Base-by-base conservation (phyloP, 1,139 yeast genomes). In the Lodderomyces orthopsilosis region DNA sequence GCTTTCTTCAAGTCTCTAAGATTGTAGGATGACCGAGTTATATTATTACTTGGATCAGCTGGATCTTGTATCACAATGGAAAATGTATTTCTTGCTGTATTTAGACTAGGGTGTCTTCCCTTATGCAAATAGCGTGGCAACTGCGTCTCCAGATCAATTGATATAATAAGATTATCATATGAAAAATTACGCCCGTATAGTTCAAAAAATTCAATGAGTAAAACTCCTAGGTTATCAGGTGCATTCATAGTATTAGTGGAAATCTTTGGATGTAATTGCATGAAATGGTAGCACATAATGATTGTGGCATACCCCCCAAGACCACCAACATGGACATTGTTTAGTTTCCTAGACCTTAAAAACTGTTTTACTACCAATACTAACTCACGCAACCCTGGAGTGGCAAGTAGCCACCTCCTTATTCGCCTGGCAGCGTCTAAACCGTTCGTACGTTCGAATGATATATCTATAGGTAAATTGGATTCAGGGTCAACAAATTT, bases 321-420 rank as follows among this genome's bases (percentile, higher is more conserved):
- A 0, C 98, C 98, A 46, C 99, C 99, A 18, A 85, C 84, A 57
- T 87, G 95, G n/a, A 93, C 98, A 55, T 89, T 87, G 57, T 93
- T 91, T 48, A 93, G 68, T 50, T 77, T 80, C 54, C 98, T 73
- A 2, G 90, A 81, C 35, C 91, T 74, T 44, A 94, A 70, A 56
- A 91, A 93, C 57, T 90, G 97, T 61, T 94, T 93, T 13, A 93
- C 77, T 3, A 90, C 82, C 44, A 93, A 70, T 0, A 88, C 96
- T 46, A 94, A 65, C 57, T 91, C 96, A 49, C 97, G 70, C 44
- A 93, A 65, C 0, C 96, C 96, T 0, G 95, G 93, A 2, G 88
- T 83, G 7, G 75, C 69, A 3, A 69, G 63, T 17, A 87, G 60
- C 98, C 98, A 94, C 30, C 69, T 67, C 46, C 90, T 71, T 39